phyloP scores from a whole-genome alignment of 2,329 filamentous ascomycete genomes.

The Pseudogymnoascus sp. region DNA sequence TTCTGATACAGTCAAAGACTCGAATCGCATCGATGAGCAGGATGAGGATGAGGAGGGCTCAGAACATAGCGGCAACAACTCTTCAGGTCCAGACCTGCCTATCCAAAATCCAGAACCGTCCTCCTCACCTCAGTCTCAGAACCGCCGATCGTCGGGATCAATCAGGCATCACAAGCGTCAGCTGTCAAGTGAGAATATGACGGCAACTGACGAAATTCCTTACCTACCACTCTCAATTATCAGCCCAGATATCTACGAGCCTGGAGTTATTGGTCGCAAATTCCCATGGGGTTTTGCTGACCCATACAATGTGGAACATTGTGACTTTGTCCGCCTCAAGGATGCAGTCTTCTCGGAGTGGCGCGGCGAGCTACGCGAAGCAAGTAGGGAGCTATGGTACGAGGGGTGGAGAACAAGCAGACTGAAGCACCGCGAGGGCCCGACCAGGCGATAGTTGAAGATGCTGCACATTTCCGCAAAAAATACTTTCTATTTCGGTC shows the following conservation, averaged over 20 bases:
- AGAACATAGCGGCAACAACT: slow-evolving; percentile 26
- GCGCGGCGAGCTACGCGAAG: slow-evolving; percentile 83
- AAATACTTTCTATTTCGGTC: slow-evolving; percentile 5
- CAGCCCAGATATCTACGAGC: slow-evolving; percentile 87
- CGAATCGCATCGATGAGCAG: slow-evolving; percentile 40
- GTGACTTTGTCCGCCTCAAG: slow-evolving; percentile 86
- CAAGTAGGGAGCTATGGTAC: slow-evolving; percentile 89
- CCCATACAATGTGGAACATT: slow-evolving; percentile 84
- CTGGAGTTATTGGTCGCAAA: slow-evolving; percentile 69
- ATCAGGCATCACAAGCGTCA: slow-evolving; percentile 26
- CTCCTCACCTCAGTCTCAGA: slow-evolving; percentile 35
- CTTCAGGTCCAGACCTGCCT: slow-evolving; percentile 34
- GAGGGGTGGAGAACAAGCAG: slow-evolving; percentile 83
- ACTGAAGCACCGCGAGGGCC: slow-evolving; percentile 38
- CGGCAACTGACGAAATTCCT: slow-evolving; percentile 50
- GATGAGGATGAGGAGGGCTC: slow-evolving; percentile 28
- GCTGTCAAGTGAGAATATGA: slow-evolving; percentile 38
- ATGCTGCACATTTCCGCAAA: neutral
- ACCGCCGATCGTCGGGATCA: slow-evolving; percentile 29
- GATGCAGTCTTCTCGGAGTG: slow-evolving; percentile 91
- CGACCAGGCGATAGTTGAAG: neutral
- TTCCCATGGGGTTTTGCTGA: slow-evolving; percentile 98
- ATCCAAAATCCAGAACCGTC: slow-evolving; percentile 26
- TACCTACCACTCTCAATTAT: slow-evolving; percentile 88
- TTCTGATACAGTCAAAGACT: slow-evolving; percentile 48